Percentiles rank a stretch among this genome's conserved stretches.
phyloP scores from a whole-genome alignment of 305 asterid species.

The Fraxinus xanthoxyloides region DNA sequence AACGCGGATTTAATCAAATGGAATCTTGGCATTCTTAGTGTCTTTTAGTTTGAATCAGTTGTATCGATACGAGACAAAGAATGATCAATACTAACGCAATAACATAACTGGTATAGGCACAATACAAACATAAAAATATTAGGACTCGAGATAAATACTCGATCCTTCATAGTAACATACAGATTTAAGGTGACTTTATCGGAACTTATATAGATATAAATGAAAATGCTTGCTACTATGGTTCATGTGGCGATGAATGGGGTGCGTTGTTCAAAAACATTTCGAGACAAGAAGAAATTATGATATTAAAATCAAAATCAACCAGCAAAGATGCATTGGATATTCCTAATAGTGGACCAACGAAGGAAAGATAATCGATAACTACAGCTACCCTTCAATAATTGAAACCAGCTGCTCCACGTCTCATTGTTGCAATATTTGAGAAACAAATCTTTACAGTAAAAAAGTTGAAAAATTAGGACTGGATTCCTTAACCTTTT shows the following conservation, averaged over 20 bases:
- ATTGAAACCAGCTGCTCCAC: slow-evolving; percentile 35
- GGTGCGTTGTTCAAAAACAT: neutral
- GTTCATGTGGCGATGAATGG: neutral
- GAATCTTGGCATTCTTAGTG: too few relatives aligned
- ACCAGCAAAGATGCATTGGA: neutral
- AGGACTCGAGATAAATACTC: neutral
- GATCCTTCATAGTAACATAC: neutral
- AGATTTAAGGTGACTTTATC: neutral
- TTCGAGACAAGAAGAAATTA: neutral
- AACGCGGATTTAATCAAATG: too few relatives aligned
- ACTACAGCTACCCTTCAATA: slow-evolving; percentile 27
- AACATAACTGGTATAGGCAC: neutral
- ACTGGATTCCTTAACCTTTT: neutral
- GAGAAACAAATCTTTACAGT: neutral
- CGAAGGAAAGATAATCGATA: slow-evolving; percentile 3
- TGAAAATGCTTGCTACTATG: neutral
- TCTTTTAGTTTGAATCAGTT: too few relatives aligned
- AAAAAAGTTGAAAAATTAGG: neutral
- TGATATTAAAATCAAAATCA: neutral
- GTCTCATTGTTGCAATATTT: neutral
- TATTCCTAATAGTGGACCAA: slow-evolving; percentile 17
- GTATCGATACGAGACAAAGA: too few relatives aligned
- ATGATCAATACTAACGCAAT: neutral
- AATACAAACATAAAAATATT: neutral
- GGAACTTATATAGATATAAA: neutral